These are phyloP conservation scores for Cyclotella sp. DNA, from an alignment of 108 stramenopile genomes.

Conservation along the genomic window DNA sequence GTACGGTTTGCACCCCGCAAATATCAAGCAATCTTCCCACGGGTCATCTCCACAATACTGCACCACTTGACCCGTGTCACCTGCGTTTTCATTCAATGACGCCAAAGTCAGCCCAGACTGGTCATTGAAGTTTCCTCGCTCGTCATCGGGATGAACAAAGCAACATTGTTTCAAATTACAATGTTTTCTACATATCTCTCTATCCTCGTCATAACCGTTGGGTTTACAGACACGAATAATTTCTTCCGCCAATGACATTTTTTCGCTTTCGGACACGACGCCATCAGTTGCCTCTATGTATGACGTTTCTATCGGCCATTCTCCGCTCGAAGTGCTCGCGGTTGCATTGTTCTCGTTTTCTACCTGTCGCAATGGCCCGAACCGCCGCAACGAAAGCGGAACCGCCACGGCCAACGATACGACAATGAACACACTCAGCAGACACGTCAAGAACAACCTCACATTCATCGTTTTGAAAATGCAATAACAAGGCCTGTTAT, in stretches of 20 bases:
- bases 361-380: too few species aligned
- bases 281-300: too few species aligned
- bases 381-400: too few species aligned
- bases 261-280: neutral
- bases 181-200: constrained; percentile 13
- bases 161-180: constrained; percentile 30
- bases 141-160: constrained; percentile 18
- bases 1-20: constrained; percentile 31
- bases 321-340: too few species aligned
- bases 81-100: neutral
- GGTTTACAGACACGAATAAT: constrained; percentile 18
- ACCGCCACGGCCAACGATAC: too few species aligned
- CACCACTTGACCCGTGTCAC: neutral
- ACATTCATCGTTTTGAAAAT: too few species aligned
- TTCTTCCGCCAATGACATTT: constrained; percentile 24
- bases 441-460: too few species aligned
- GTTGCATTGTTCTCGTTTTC: too few species aligned
- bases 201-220: constrained; percentile 1
- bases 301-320: too few species aligned
- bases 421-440: too few species aligned
- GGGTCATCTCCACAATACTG: constrained; percentile 30
- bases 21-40: constrained; percentile 18
- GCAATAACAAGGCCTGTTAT: too few species aligned
- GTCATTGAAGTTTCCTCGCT: neutral
- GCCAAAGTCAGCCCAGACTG: neutral